These are phyloP conservation scores for Purpureocillium takamizusanense DNA, from an alignment of 2,329 filamentous ascomycete species.

Conservation along the genomic window DNA sequence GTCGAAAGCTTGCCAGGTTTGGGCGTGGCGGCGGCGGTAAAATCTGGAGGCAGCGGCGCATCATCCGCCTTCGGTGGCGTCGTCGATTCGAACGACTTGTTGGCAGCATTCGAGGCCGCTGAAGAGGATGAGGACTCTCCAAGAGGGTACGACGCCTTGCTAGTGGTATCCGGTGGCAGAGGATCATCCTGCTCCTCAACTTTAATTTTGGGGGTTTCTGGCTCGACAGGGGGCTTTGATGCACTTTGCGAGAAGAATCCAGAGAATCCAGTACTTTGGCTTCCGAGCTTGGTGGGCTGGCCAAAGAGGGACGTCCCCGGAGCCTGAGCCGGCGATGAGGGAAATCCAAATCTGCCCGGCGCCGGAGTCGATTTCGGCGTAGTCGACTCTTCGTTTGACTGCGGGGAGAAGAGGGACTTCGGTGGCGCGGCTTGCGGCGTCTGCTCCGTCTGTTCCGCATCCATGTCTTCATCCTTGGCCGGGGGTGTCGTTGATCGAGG, in stretches of 20 bases:
- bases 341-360: constrained; percentile 31
- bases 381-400: constrained; percentile 23
- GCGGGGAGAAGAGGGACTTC: constrained; percentile 19
- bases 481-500: constrained; percentile 22
- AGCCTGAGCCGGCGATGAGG: constrained; percentile 24
- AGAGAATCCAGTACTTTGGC: constrained; percentile 13
- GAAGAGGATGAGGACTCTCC: constrained; percentile 46
- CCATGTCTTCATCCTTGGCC: constrained; percentile 46
- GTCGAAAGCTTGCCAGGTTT: constrained; percentile 8
- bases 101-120: constrained; percentile 25
- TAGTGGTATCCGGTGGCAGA: constrained; percentile 46
- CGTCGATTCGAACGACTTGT: constrained; percentile 20
- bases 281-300: constrained; percentile 19
- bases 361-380: constrained; percentile 46
- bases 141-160: constrained; percentile 39
- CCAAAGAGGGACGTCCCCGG: constrained; percentile 23
- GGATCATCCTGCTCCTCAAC: constrained; percentile 29
- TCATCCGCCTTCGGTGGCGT: constrained; percentile 17
- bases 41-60: constrained; percentile 36
- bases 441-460: constrained; percentile 23
- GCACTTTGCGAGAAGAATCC: constrained; percentile 14
- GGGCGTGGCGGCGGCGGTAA: constrained; percentile 11
- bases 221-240: constrained; percentile 7
- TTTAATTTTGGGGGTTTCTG: constrained; percentile 26
- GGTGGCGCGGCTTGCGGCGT: constrained; percentile 27